Evolutionary conservation across 1,139 yeast genomes (phyloP), one percentile per base, ranked within the genome.

Genomic region (Diutina mesorugosa): DNA sequence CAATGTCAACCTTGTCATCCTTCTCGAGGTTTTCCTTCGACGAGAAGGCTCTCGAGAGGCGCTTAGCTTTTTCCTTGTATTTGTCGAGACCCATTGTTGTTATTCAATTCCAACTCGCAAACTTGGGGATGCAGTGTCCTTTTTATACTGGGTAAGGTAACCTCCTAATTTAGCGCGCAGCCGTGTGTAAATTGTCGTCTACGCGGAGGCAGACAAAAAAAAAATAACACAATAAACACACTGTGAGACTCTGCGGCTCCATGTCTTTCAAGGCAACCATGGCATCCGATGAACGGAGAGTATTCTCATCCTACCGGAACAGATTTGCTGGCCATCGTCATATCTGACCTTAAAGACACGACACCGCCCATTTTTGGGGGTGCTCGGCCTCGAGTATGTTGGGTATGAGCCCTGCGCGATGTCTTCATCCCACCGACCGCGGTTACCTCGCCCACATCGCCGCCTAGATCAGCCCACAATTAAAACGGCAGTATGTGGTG

Each of bases 1-100:
- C 60, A 69, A 45, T n/a, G 21, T n/a, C 21, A 16, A 18, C 9
- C 41, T 35, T 16, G 51, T 21, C 14, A 9, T 45, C 47, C 26
- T 45, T 45, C n/a, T 45, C 47, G 16, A 45, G 47, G 26, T n/a
- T 16, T n/a, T 50, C 53, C 53, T 50, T 50, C 45, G 21, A 16
- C 28, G 53, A 50, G 45, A 50, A 14, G 5, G 28, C 45, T 16
- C 45, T 32, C 16, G 53, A 50, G 41, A 50, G 18, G n/a, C 53
- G 32, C 53, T 50, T 50, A n/a, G 53, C 53, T 28, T 50, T 50
- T 50, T 50, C 53, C 53, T 50, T 50, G 32, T 29, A 38, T 21
- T 50, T 50, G 28, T 50, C 53, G 29, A 50, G 45, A 50, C 45
- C 45, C 53, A 50, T 50, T 28, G 28, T 30, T n/a, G n/a, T 47